Base-by-base conservation (phyloP, 1,284 basidiomycete species). In the Leccinum griseonigrum region DNA sequence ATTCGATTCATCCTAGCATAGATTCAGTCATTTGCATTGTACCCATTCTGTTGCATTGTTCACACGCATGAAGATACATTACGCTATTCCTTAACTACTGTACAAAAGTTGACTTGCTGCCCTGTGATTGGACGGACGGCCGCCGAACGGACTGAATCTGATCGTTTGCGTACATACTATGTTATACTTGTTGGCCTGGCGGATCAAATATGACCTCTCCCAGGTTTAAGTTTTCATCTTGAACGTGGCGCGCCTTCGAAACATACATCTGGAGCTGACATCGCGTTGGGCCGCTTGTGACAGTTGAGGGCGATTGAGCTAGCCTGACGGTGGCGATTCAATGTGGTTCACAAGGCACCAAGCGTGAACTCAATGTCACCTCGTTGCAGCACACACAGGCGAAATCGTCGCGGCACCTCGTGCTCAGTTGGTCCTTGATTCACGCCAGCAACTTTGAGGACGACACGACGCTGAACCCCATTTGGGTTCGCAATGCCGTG, bases 11-110 rank as follows among this genome's bases (percentile, higher is more conserved):
- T 71, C 63, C 72, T 71, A 68, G 69, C 72, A 74, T 71, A 74
- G 71, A 71, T 69, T 71, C 72, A 69, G 63, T 55, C 69, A 71
- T 31, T 63, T 73, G 71, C 70, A 71, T 72, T 71, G 69, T 71
- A 71, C 72, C 63, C 69, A 69, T 66, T 72, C 61, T 53, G 70
- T 68, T 63, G 69, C 69, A 70, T 69, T 48, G 63, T 73, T 71
- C 69, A 58, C 70, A 72, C 72, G 67, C 69, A 72, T 56, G 68
- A 71, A 67, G 71, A 69, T 74, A 71, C 70, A 64, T 72, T 71
- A 74, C 69, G 61, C 67, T 54, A 71, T 70, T 69, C 56, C 71
- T 54, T 74, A 70, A 71, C 63, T 74, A 72, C 57, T 68, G 70
- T 74, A 72, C 56, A 59, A 69, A 71, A 72, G 55, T 55, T 64